Conservation (phyloP, 148 eudicot species). For the Vaccinium darrowii region DNA sequence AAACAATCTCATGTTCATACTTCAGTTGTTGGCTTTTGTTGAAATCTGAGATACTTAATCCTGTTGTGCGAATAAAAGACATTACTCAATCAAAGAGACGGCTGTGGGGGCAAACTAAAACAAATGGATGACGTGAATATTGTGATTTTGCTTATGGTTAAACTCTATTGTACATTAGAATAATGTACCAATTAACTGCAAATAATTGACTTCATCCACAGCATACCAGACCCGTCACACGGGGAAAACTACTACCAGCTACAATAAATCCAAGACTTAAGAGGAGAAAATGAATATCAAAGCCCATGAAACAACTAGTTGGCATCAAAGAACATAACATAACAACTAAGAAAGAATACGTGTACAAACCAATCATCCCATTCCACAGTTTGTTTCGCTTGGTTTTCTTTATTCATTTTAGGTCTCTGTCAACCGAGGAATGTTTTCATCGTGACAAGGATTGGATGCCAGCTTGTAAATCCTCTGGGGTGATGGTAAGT, state of each 20-base stretch:
- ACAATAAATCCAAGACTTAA: neutral
- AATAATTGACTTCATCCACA: neutral
- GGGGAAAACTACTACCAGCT: neutral
- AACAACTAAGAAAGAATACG: neutral
- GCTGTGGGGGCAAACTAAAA: neutral
- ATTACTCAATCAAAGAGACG: neutral
- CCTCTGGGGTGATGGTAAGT: conserved; percentile 77
- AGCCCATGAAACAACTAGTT: neutral
- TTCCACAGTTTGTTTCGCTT: conserved; percentile 5
- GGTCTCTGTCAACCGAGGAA: neutral
- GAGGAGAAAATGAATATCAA: neutral
- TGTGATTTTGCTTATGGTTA: neutral
- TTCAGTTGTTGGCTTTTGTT: too few relatives aligned
- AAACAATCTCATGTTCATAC: neutral
- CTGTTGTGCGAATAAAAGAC: too few relatives aligned
- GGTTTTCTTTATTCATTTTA: neutral
- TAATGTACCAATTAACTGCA: neutral
- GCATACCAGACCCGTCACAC: neutral
- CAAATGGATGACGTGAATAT: neutral
- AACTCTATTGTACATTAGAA: neutral
- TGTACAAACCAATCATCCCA: conserved; percentile 6
- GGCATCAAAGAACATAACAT: neutral
- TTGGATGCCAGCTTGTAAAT: conserved; percentile 67
- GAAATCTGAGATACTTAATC: neutral
- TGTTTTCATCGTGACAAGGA: conserved; percentile 42